These are phyloP conservation scores for Agrocybe pediades DNA, from an alignment of 768 basidiomycete species.

Conservation along the genomic window DNA sequence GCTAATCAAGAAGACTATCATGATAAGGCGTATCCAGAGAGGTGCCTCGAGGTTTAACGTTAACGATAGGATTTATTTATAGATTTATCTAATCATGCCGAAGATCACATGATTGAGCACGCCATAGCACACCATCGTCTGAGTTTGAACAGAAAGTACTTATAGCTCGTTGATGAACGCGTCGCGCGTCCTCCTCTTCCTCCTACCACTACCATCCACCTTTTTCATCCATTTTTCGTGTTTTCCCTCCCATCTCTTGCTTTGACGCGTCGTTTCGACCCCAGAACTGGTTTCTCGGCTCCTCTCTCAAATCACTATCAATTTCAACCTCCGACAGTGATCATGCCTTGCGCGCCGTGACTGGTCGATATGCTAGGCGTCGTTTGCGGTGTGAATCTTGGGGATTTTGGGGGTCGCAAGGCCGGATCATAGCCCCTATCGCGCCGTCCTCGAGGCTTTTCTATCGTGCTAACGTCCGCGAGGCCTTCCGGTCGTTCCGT, in stretches of 20 bases:
- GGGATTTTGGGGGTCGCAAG: conserved; percentile 10
- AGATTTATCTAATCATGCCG: background rate
- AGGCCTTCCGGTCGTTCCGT: conserved; percentile 1
- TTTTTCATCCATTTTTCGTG: conserved; percentile 5
- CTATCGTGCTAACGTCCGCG: background rate
- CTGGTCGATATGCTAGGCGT: conserved; percentile 9
- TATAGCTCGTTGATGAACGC: conserved; percentile 19
- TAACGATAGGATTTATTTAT: too few species aligned
- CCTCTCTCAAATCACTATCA: conserved; percentile 11
- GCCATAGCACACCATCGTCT: conserved; percentile 48
- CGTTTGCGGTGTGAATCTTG: conserved; percentile 14
- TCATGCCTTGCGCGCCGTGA: conserved; percentile 10
- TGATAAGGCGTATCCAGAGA: too few species aligned
- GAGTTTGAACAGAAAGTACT: conserved; percentile 37
- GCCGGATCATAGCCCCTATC: conserved; percentile 17
- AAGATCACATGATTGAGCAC: conserved; percentile 29
- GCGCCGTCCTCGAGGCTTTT: conserved; percentile 1
- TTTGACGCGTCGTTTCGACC: conserved; percentile 7
- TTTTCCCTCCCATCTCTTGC: background rate
- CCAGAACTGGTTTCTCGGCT: background rate
- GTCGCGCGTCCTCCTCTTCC: conserved; percentile 14
- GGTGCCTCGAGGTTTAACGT: too few species aligned
- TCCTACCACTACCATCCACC: conserved; percentile 7
- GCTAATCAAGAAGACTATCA: too few species aligned
- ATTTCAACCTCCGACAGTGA: conserved; percentile 27